phyloP scores from a whole-genome alignment of 306 rosid genomes.

The Senna siamea region DNA sequence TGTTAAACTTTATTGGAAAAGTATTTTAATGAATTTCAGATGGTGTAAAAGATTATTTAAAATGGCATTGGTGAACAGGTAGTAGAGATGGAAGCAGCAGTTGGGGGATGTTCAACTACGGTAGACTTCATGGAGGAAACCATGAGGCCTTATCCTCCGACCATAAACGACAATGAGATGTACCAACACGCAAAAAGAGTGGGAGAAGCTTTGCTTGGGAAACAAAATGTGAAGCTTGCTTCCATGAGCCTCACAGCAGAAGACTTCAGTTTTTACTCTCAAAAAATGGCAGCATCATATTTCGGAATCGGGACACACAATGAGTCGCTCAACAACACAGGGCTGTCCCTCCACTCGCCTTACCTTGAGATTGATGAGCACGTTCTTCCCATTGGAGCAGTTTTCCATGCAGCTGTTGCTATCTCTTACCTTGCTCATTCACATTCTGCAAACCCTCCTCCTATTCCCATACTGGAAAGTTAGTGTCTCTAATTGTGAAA shows the following conservation, averaged over 20 bases:
- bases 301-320: slow-evolving; percentile 47
- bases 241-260: slow-evolving; percentile 55
- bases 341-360: slow-evolving; percentile 50
- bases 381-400: slow-evolving; percentile 60
- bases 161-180: slow-evolving; percentile 49
- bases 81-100: slow-evolving; percentile 49
- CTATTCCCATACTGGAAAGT: neutral
- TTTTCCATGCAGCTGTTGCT: slow-evolving; percentile 56
- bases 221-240: slow-evolving; percentile 46
- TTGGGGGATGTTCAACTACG: slow-evolving; percentile 43
- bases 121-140: slow-evolving; percentile 61
- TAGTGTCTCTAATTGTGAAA: neutral
- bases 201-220: slow-evolving; percentile 50
- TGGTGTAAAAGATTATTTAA: too few relatives aligned
- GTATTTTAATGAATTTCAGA: neutral
- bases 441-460: neutral
- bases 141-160: slow-evolving; percentile 47
- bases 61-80: slow-evolving; percentile 28
- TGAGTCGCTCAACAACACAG: slow-evolving; percentile 40
- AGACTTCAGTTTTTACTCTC: slow-evolving; percentile 58
- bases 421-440: slow-evolving; percentile 40
- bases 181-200: slow-evolving; percentile 52
- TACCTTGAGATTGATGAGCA: slow-evolving; percentile 52
- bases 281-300: slow-evolving; percentile 46
- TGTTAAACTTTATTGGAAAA: too few relatives aligned